These are phyloP conservation scores for Tolypocladium endophyticum DNA, from an alignment of 2,329 filamentous ascomycete species.

Conservation along the genomic window DNA sequence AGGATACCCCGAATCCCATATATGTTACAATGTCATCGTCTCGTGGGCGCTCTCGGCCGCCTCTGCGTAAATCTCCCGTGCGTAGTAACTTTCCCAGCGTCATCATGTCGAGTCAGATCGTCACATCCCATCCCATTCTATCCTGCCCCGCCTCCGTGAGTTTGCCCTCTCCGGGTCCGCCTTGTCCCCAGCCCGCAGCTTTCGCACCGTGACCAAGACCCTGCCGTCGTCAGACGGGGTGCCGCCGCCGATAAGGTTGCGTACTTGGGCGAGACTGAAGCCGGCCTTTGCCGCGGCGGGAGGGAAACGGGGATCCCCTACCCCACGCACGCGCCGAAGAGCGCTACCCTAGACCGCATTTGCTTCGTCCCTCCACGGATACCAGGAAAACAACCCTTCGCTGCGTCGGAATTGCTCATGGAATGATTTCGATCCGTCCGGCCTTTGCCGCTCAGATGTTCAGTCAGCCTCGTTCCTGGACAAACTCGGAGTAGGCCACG, in stretches of 20 bases:
- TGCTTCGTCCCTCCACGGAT: not conserved
- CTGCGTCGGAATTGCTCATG: too few species aligned
- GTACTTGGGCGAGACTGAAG: constrained; percentile 32
- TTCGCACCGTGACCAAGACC: constrained; percentile 21
- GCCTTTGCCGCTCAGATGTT: not conserved
- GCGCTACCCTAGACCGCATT: not conserved
- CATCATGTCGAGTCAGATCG: too few species aligned
- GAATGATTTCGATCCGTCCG: too few species aligned
- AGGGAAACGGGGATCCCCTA: too few species aligned
- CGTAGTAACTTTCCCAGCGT: not conserved
- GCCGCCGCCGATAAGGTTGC: constrained; percentile 33
- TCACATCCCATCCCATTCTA: not conserved
- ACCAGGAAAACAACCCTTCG: not conserved
- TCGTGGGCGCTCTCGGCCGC: not conserved
- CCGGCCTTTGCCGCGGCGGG: too few species aligned
- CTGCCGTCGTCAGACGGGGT: constrained; percentile 21
- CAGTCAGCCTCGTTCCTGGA: not conserved
- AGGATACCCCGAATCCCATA: not conserved
- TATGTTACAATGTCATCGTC: not conserved
- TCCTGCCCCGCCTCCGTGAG: not conserved
- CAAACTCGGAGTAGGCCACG: not conserved
- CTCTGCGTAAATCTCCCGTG: not conserved
- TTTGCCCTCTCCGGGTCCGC: not conserved
- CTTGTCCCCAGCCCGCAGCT: constrained; percentile 8
- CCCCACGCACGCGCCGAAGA: not conserved